Conservation (phyloP, 768 basidiomycete genomes). For the Mycena crocata region DNA sequence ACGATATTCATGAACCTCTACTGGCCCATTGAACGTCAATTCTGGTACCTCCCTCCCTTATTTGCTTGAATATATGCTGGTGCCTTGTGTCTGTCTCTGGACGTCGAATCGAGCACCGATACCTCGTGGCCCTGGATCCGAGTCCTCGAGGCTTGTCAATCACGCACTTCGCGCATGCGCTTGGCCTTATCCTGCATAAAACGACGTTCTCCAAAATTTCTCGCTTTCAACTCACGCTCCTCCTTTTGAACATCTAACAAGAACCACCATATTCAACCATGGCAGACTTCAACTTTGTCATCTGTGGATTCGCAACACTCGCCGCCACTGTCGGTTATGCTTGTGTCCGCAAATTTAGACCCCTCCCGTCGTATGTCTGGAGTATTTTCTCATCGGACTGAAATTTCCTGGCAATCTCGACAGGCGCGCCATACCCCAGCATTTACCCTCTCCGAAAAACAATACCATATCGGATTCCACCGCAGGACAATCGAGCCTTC, state of each 20-base stretch:
- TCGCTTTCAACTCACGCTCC: background rate
- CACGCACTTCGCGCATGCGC: constrained; percentile 30
- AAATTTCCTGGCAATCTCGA: background rate
- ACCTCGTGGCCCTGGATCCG: constrained; percentile 27
- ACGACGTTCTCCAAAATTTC: background rate
- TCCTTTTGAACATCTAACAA: no score
- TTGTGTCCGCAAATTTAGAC: constrained; percentile 54
- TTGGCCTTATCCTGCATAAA: constrained; percentile 29
- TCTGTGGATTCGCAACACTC: constrained; percentile 68
- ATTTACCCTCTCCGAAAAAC: background rate
- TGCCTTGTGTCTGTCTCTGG: constrained; percentile 9
- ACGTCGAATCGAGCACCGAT: constrained; percentile 14
- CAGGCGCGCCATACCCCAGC: constrained; percentile 13
- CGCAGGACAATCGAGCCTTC: background rate
- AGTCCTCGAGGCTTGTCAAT: constrained; percentile 29
- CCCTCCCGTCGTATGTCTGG: constrained; percentile 33
- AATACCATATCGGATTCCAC: background rate
- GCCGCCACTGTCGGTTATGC: constrained; percentile 72
- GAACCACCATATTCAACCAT: no score
- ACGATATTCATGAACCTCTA: no score
- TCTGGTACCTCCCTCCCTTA: no score
- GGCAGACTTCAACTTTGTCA: constrained; percentile 64
- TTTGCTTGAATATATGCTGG: background rate
- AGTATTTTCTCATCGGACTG: constrained; percentile 44
- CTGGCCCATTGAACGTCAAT: no score